Base-by-base conservation (phyloP, 306 rosid species). In the Ormosia semicastrata region DNA sequence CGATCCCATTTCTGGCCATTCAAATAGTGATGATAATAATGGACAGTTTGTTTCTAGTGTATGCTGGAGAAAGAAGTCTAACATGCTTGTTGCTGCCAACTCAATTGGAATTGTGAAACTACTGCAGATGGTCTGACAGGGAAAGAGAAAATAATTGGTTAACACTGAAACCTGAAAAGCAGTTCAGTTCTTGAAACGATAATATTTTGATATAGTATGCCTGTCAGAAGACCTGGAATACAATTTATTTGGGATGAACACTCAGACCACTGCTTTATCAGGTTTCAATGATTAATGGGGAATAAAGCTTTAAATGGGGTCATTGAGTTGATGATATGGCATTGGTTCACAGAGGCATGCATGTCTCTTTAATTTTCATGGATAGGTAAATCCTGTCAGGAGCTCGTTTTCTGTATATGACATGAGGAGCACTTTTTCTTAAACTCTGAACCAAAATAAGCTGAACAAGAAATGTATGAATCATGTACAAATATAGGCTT, bases 41-140 rank as follows among this genome's bases (percentile, higher is more conserved):
- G 85, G 90, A 68, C 92, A 86, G 66, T 90, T 90, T 85, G 93
- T 92, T 79, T 90, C 97, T 5, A 87, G 93, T 66, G 93, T 92
- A 59, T 87, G 93, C 79, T 92, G 94, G 93, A 82, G 92, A 81
- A 86, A 90, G 82, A 90, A 89, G 75, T 87, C 92, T 5, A 86
- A 83, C 78, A 86, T 78, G 78, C 86, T 92, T 44, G 90, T 86
- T 56, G 97, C 94, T 12, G 92, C 91, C 49, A 92, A 89, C 86
- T 90, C 97, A 57, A 80, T 84, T 52, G 94, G 94, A 83, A 86
- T 80, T 49, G 69, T 92, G 78, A 92, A 90, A 83, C 85, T 92
- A 62, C 71, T 90, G 80, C 86, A 87, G 82, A 79, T 92, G 94
- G 89, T 83, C 46, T 85, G 83, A 90, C 64, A 58, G 68, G 67